Conservation (phyloP, 192 early-diverging fungal species). For the Rhizoclosmatium globosum region DNA sequence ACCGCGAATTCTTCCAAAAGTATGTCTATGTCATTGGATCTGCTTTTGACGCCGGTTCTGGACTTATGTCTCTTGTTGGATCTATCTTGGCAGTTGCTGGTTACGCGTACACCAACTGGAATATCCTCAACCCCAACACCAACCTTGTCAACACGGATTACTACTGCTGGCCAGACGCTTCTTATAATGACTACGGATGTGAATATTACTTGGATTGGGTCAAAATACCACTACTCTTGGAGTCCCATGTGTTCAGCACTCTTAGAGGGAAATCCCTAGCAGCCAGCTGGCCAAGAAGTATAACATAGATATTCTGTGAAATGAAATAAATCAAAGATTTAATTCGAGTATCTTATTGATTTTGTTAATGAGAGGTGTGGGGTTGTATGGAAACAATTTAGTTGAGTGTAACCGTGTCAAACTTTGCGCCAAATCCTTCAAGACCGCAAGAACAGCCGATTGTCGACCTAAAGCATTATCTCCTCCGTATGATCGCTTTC, state of each 20-base stretch:
- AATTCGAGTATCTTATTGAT: too few species aligned
- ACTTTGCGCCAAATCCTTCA: too few species aligned
- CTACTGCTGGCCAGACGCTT: slow-evolving; percentile 15
- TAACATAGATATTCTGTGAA: too few species aligned
- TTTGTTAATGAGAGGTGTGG: too few species aligned
- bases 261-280: too few species aligned
- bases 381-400: too few species aligned
- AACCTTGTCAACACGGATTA: slow-evolving; percentile 7
- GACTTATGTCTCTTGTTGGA: slow-evolving; percentile 5
- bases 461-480: too few species aligned
- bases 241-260: neutral
- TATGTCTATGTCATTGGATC: slow-evolving; percentile 63
- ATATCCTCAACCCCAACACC: slow-evolving; percentile 16
- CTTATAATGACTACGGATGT: slow-evolving; percentile 20
- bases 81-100: slow-evolving; percentile 6
- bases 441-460: too few species aligned
- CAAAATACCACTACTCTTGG: slow-evolving; percentile 17
- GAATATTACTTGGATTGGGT: slow-evolving; percentile 7
- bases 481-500: too few species aligned
- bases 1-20: slow-evolving; percentile 47
- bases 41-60: slow-evolving; percentile 58
- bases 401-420: too few species aligned
- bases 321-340: too few species aligned
- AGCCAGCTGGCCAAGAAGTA: too few species aligned
- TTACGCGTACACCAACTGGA: neutral